These are phyloP conservation scores for Symbiodinium natans DNA, from an alignment of 73 alveolate genomes.

Conservation along the genomic window DNA sequence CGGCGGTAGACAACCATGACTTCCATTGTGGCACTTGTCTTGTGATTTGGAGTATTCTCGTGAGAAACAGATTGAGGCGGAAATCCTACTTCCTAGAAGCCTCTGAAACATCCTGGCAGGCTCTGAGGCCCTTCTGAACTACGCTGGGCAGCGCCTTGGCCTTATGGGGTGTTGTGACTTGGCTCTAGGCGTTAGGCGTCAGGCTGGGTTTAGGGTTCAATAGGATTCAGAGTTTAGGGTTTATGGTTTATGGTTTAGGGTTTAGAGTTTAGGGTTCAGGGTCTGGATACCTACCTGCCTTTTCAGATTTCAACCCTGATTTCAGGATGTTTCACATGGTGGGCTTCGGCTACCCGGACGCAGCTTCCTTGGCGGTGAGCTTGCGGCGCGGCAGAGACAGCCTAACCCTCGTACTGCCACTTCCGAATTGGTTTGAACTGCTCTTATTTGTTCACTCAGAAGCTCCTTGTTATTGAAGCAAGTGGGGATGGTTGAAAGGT, in stretches of 20 bases:
- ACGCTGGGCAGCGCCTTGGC: constrained; percentile 75
- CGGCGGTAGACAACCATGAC: no score
- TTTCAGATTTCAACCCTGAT: not conserved
- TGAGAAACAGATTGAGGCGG: no score
- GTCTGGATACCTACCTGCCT: not conserved
- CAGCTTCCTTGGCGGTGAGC: constrained; percentile 44
- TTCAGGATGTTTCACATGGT: constrained; percentile 85
- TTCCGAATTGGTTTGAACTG: not conserved
- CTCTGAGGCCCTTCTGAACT: constrained; percentile 69
- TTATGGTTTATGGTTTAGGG: not conserved
- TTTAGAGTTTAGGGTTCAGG: not conserved
- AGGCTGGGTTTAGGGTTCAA: not conserved
- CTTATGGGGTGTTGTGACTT: not conserved
- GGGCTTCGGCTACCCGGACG: constrained; percentile 77
- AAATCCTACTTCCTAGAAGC: not conserved
- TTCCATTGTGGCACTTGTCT: no score
- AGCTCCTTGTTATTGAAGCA: no score
- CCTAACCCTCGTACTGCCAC: not conserved
- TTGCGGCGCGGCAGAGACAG: not conserved
- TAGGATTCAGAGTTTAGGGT: not conserved
- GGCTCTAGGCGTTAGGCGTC: not conserved
- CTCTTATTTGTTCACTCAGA: no score
- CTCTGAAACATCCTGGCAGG: no score
- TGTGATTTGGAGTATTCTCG: no score
- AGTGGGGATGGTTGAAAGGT: no score